Percentiles rank a stretch among this genome's conserved stretches.
Conservation (phyloP, 108 stramenopile species). For the Conticribra guillardii region DNA sequence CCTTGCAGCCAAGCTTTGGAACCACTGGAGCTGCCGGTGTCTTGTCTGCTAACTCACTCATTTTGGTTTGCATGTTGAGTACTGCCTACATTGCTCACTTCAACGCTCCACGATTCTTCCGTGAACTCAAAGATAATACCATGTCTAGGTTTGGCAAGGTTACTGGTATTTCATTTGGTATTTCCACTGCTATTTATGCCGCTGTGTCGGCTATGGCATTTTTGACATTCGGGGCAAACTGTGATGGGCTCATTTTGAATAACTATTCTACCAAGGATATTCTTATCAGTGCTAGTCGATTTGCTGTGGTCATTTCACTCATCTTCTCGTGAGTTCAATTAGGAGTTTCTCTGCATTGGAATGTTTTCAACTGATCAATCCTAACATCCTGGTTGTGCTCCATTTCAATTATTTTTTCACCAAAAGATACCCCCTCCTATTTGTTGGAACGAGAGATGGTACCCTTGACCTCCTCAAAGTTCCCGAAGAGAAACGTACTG, state of each 20-base stretch:
- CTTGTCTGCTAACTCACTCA: slow-evolving; percentile 78
- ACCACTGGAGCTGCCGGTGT: slow-evolving; percentile 68
- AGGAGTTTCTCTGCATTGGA: too few species aligned
- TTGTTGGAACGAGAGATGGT: slow-evolving; percentile 90
- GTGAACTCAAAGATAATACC: slow-evolving; percentile 92
- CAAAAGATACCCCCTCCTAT: slow-evolving; percentile 62
- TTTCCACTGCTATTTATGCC: slow-evolving; percentile 73
- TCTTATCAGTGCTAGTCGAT: slow-evolving; percentile 87
- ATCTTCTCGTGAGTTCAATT: slow-evolving; percentile 65
- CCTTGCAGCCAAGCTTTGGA: slow-evolving; percentile 78
- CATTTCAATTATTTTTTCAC: background rate
- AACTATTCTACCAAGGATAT: slow-evolving; percentile 91
- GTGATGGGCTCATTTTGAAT: slow-evolving; percentile 93
- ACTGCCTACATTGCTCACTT: slow-evolving; percentile 96
- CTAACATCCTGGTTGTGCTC: background rate
- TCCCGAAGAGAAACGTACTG: slow-evolving; percentile 58
- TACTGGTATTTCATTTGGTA: slow-evolving; percentile 79
- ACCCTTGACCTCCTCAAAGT: slow-evolving; percentile 77
- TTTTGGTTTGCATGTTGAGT: slow-evolving; percentile 93
- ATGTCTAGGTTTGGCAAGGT: slow-evolving; percentile 85
- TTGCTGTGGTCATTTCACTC: slow-evolving; percentile 90
- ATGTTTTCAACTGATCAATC: background rate
- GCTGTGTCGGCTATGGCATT: slow-evolving; percentile 87
- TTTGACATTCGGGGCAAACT: slow-evolving; percentile 90
- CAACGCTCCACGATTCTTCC: slow-evolving; percentile 94